These are phyloP conservation scores for Lentinula detonsa DNA, from an alignment of 768 basidiomycete species.

Conservation along the genomic window DNA sequence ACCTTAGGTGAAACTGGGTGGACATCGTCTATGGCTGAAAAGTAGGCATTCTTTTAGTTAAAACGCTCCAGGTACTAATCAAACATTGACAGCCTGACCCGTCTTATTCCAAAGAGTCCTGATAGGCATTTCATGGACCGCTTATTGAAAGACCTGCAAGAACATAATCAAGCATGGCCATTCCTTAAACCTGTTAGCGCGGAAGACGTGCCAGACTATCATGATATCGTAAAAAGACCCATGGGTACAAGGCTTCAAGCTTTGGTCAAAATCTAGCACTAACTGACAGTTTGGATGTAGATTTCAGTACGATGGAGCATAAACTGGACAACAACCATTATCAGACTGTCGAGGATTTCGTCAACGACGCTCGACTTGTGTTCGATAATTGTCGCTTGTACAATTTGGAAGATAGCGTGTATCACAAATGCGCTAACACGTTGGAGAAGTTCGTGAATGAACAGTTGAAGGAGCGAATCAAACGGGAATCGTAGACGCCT, in stretches of 20 bases:
- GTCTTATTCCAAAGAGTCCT: slow-evolving; percentile 43
- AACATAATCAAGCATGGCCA: slow-evolving; percentile 80
- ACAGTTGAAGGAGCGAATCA: slow-evolving; percentile 29
- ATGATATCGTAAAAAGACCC: slow-evolving; percentile 81
- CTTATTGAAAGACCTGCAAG: slow-evolving; percentile 71
- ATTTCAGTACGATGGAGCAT: slow-evolving; percentile 81
- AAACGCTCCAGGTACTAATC: background rate
- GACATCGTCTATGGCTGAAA: slow-evolving; percentile 75
- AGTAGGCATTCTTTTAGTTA: slow-evolving; percentile 36
- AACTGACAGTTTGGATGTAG: slow-evolving; percentile 29
- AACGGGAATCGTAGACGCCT: slow-evolving; percentile 11
- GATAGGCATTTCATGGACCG: slow-evolving; percentile 69
- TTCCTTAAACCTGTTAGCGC: slow-evolving; percentile 77
- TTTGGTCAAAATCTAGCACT: background rate
- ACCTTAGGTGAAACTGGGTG: slow-evolving; percentile 82
- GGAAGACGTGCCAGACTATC: slow-evolving; percentile 83
- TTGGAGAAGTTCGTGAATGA: slow-evolving; percentile 76
- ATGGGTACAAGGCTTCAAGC: slow-evolving; percentile 64
- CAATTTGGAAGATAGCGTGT: slow-evolving; percentile 76
- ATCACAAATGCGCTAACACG: slow-evolving; percentile 79
- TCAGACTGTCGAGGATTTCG: slow-evolving; percentile 62
- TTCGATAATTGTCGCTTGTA: slow-evolving; percentile 88
- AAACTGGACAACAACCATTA: slow-evolving; percentile 92
- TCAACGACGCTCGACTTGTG: slow-evolving; percentile 76
- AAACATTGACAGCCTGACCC: slow-evolving; percentile 22